Percentiles rank a stretch among this genome's conserved stretches.
Evolutionary conservation across 2,329 filamentous ascomycete genomes (phyloP).

Genomic region (Pyrenophora tritici-repentis): DNA sequence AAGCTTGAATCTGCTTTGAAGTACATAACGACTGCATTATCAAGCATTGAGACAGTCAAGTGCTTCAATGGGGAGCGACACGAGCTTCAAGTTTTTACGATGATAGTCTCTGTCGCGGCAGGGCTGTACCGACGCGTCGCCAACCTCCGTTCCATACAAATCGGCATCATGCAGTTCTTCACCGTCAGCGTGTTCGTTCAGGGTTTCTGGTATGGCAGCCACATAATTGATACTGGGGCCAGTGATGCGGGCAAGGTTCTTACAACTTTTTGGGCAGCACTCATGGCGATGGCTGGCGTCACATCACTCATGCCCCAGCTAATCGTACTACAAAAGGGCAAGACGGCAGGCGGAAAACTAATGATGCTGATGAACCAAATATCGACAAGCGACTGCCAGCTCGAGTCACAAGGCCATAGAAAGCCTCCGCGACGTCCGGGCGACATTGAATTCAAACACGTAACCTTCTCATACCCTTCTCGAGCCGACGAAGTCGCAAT

Average conservation of each 20-base stretch:
- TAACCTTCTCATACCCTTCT: constrained; percentile 82
- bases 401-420: constrained; percentile 20
- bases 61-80: constrained; percentile 76
- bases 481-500: constrained; percentile 67
- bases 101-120: constrained; percentile 62
- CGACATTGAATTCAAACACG: constrained; percentile 71
- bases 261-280: constrained; percentile 82
- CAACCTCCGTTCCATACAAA: constrained; percentile 70
- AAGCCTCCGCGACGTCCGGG: constrained; percentile 59
- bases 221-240: constrained; percentile 65
- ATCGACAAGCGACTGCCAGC: constrained; percentile 25
- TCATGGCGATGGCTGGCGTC: constrained; percentile 76
- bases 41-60: constrained; percentile 83
- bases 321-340: constrained; percentile 78
- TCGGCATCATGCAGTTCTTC: constrained; percentile 74
- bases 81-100: constrained; percentile 70
- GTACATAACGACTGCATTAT: constrained; percentile 69
- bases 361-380: constrained; percentile 51
- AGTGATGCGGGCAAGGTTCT: constrained; percentile 70
- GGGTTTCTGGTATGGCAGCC: constrained; percentile 86
- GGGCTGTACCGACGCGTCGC: constrained; percentile 70
- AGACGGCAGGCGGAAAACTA: constrained; percentile 71
- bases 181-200: constrained; percentile 80
- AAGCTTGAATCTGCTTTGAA: constrained; percentile 74
- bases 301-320: constrained; percentile 77